Base-by-base conservation (phyloP, 2,329 filamentous ascomycete species). In the Penicillium frequentans region DNA sequence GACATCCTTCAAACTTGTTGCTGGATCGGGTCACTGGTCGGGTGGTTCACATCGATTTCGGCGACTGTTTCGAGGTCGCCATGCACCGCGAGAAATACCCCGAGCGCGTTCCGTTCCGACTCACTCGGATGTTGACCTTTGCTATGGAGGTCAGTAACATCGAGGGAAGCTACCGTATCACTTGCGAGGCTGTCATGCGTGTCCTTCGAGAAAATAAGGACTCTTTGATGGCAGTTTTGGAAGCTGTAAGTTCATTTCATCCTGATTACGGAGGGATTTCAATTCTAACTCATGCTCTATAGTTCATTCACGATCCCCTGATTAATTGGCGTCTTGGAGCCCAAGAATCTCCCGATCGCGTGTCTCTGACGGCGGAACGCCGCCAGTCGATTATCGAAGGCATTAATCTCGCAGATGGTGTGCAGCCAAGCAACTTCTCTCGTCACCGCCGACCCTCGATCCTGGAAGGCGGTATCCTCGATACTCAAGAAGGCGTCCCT, bases 101-200 rank as follows among this genome's bases (percentile, higher is more conserved):
- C 0, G 95, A 99, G 77, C 84, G 93, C 52, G 95, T 99, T 57
- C 96, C 95, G 0, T 99, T 99, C 90, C 89, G 96, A 56, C 82
- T 99, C 48, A 99, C 95, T 2, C 86, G 95, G 65, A 99, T 99
- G 95, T 86, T 99, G 77, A 99, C 96, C 0, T 99, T 97, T 72
- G 96, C 96, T 23, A 99, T 99, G 95, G 95, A 99, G 78, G 95
- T 99, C 55, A 97, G 93, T 83, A 99, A 99, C 72, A 99, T 99
- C 64, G 95, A 99, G 76, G 95, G 95, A 67, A 96, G 91, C 76
- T 99, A 96, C 82, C 87, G 96, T 59, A 98, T 96, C 56, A 98
- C 95, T 6, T 99, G 93, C 68, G 96, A 99, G 77, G 93, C 96
- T 67, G 93, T 97, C 50, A 99, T 99, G 95, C 86, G 95, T 59